phyloP scores from a whole-genome alignment of 116 monocot species.

The Iris pallida region DNA sequence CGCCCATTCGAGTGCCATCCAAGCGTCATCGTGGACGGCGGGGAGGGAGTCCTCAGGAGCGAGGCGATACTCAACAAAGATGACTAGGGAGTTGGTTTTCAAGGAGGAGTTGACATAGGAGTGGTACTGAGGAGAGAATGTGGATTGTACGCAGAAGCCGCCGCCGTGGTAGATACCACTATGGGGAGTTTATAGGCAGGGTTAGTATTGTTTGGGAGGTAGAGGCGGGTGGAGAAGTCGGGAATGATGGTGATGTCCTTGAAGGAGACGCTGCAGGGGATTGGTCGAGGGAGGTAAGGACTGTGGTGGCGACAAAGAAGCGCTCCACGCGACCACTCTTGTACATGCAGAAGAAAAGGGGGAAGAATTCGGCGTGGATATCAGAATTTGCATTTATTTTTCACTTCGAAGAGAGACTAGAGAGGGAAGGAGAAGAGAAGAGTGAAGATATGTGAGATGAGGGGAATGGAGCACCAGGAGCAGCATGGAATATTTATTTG shows the following conservation, averaged over 20 bases:
- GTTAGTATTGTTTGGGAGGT: not conserved
- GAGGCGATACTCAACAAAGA: conserved; percentile 23
- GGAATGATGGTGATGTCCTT: conserved; percentile 6
- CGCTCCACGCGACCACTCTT: too few species aligned
- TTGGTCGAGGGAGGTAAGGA: not conserved
- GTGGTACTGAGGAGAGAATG: not conserved
- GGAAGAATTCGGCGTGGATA: too few species aligned
- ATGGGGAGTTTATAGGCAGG: not conserved
- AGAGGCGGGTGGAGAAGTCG: conserved; percentile 4
- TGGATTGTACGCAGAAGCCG: not conserved
- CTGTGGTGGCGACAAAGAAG: too few species aligned
- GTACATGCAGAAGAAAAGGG: too few species aligned
- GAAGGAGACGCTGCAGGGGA: not conserved
- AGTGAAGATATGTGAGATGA: too few species aligned
- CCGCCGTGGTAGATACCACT: conserved; percentile 16
- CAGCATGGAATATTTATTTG: too few species aligned
- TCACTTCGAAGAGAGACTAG: too few species aligned
- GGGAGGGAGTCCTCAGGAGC: conserved; percentile 18
- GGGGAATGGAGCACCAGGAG: too few species aligned
- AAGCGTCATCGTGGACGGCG: conserved; percentile 6
- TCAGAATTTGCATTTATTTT: too few species aligned
- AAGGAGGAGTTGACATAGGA: not conserved
- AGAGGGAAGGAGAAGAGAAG: too few species aligned
- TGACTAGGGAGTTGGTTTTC: not conserved
- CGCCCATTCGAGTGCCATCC: conserved; percentile 3